These are phyloP conservation scores for Boeremia lycopersici DNA, from an alignment of 2,329 filamentous ascomycete genomes.

Conservation along the genomic window DNA sequence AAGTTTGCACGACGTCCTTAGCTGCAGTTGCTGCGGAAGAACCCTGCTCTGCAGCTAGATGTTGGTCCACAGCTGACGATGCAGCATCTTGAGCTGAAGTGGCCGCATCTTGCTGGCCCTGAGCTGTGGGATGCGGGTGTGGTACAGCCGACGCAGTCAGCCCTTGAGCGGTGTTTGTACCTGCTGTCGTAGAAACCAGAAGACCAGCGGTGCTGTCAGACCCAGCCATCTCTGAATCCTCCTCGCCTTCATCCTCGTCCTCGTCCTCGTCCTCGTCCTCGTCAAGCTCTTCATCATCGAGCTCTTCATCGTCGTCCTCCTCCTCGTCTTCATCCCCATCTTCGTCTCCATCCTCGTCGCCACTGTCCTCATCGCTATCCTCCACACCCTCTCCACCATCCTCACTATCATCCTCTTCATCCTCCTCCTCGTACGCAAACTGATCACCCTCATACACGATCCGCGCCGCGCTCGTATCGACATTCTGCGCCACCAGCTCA, in stretches of 20 bases:
- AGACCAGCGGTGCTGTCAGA: background rate
- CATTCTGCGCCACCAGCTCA: constrained; percentile 14
- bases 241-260: background rate
- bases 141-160: background rate
- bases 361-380: constrained; percentile 18
- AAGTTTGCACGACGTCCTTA: background rate
- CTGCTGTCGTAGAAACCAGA: no score
- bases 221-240: background rate
- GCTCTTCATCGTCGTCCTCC: constrained; percentile 5
- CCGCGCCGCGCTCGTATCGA: constrained; percentile 13
- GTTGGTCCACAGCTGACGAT: background rate
- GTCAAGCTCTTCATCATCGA: constrained; percentile 5
- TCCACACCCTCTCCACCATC: constrained; percentile 7
- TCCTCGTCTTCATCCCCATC: constrained; percentile 17
- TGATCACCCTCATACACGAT: constrained; percentile 15
- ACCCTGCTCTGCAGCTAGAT: background rate
- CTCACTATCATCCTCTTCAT: background rate
- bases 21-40: background rate
- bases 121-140: background rate
- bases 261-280: background rate
- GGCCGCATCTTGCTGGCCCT: background rate
- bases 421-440: constrained; percentile 11
- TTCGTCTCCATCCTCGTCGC: constrained; percentile 17
- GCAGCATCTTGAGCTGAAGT: background rate
- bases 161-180: no score